phyloP scores from a whole-genome alignment of 768 basidiomycete genomes.

The Mycena belliarum region DNA sequence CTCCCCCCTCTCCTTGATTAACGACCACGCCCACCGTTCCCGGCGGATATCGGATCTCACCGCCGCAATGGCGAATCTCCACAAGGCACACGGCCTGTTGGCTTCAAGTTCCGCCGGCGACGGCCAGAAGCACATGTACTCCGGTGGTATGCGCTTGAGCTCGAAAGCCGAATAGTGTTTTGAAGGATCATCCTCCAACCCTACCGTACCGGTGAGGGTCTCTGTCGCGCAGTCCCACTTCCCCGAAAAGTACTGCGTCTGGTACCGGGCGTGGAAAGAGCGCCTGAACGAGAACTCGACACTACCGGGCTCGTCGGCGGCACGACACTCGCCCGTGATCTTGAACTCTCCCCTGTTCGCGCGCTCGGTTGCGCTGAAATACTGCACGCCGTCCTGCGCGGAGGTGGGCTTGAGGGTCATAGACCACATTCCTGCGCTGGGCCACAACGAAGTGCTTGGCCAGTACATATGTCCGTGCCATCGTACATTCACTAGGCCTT shows the following conservation, averaged over 20 bases:
- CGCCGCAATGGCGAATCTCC: constrained; percentile 31
- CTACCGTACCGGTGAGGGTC: constrained; percentile 6
- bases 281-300: constrained; percentile 5
- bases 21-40: constrained; percentile 29
- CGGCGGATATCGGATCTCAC: constrained; percentile 24
- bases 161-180: constrained; percentile 19
- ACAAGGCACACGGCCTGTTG: constrained; percentile 30
- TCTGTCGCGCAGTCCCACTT: constrained; percentile 6
- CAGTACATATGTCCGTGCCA: constrained; percentile 18
- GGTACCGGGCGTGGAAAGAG: constrained; percentile 3
- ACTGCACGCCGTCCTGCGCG: background rate
- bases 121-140: constrained; percentile 26
- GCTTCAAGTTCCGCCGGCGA: constrained; percentile 22
- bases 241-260: constrained; percentile 9
- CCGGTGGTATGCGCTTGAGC: constrained; percentile 26
- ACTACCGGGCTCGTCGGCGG: background rate
- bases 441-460: background rate
- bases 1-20: constrained; percentile 31
- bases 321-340: constrained; percentile 7
- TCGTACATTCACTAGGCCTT: background rate
- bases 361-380: constrained; percentile 15
- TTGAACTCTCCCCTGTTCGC: constrained; percentile 8
- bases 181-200: background rate
- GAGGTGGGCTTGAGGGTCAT: constrained; percentile 7
- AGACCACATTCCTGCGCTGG: constrained; percentile 12